Conservation (phyloP, 2,329 filamentous ascomycete genomes). For the Xylariomycetidae sp. region DNA sequence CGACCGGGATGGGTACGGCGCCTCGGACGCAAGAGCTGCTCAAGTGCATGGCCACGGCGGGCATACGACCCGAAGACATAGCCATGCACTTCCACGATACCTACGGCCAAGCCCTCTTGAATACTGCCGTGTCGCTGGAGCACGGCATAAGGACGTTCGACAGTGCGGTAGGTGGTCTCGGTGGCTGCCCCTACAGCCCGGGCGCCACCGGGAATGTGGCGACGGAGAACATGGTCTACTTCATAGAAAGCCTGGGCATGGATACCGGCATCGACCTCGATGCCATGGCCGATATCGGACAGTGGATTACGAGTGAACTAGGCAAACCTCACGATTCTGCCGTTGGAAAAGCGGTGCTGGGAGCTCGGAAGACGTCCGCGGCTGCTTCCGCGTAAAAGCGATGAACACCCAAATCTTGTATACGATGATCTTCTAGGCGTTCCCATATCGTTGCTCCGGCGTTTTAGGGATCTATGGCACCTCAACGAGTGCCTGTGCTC, state of each 20-base stretch:
- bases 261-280: slow-evolving; percentile 55
- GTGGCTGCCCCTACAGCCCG: slow-evolving; percentile 64
- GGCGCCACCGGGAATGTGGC: slow-evolving; percentile 64
- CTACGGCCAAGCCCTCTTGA: slow-evolving; percentile 64
- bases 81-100: slow-evolving; percentile 72
- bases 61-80: slow-evolving; percentile 49
- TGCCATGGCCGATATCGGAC: slow-evolving; percentile 49
- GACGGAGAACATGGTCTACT: slow-evolving; percentile 38
- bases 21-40: slow-evolving; percentile 38
- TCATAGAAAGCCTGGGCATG: slow-evolving; percentile 50
- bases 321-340: slow-evolving; percentile 38
- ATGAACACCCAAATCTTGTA: no score
- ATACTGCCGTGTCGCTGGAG: slow-evolving; percentile 59
- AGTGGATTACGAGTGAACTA: slow-evolving; percentile 52
- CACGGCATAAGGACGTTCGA: slow-evolving; percentile 63
- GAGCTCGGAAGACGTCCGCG: no score
- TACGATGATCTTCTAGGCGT: no score
- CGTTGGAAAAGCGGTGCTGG: slow-evolving; percentile 29
- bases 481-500: no score
- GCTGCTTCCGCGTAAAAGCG: no score
- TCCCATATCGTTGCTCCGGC: no score
- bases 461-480: no score
- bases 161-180: slow-evolving; percentile 60
- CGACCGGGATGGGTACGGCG: slow-evolving; percentile 78
- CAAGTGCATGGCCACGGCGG: slow-evolving; percentile 43